Evolutionary conservation across 2,329 filamentous ascomycete species (phyloP).

Genomic region (Mycocentrospora acerina): DNA sequence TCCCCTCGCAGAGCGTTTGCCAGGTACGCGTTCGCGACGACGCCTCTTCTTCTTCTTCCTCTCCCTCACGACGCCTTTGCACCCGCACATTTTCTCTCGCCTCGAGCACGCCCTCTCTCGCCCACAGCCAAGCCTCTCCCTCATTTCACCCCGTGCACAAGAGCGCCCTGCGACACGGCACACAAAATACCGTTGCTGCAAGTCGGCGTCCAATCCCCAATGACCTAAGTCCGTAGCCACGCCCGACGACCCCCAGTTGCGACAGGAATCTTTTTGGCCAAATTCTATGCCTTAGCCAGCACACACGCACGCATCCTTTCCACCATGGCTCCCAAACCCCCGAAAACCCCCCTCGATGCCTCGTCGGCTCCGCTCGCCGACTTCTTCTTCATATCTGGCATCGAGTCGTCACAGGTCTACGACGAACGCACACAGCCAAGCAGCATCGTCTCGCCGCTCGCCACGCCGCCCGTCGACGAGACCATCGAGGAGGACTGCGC

Average conservation of each 20-base stretch:
- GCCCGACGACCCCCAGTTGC: conserved; percentile 25
- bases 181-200: conserved; percentile 30
- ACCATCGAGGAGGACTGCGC: conserved; percentile 63
- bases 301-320: neutral
- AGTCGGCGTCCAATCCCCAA: conserved; percentile 37
- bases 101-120: no score
- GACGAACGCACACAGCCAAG: conserved; percentile 45
- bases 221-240: conserved; percentile 33
- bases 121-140: no score
- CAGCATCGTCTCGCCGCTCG: conserved; percentile 32
- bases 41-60: no score
- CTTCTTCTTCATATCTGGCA: conserved; percentile 65
- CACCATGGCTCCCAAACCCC: conserved; percentile 42
- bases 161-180: conserved; percentile 20
- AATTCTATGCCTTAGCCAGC: conserved; percentile 26
- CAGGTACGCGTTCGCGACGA: no score
- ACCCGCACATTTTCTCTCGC: no score
- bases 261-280: conserved; percentile 29
- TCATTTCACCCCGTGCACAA: no score
- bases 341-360: conserved; percentile 44
- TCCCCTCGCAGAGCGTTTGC: no score
- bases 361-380: conserved; percentile 61
- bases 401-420: conserved; percentile 55
- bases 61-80: no score
- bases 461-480: conserved; percentile 48